A percentile compares a stretch with the other conserved stretches of the same genome.
These are phyloP conservation scores for Carex scoparia DNA, from an alignment of 176 grass and related monocot genomes.

Conservation along the genomic window DNA sequence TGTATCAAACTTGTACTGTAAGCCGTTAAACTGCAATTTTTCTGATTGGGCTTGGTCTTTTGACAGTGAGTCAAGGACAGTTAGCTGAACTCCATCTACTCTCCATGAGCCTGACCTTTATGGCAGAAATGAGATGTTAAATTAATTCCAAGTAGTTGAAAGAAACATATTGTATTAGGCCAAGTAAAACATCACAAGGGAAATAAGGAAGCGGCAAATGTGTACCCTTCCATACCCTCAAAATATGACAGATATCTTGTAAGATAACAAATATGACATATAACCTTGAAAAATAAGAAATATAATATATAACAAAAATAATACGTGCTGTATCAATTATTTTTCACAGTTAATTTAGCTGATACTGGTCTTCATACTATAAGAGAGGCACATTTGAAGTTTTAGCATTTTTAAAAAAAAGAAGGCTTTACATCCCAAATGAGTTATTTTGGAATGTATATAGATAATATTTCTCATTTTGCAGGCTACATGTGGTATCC, in stretches of 20 bases:
- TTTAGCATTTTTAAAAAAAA: not conserved
- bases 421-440: not conserved
- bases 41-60: constrained; percentile 26
- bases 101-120: constrained; percentile 91
- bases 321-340: not conserved
- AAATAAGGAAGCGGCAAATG: not conserved
- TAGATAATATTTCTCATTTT: not conserved
- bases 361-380: not conserved
- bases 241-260: not conserved
- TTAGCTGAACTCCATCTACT: constrained; percentile 61
- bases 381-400: not conserved
- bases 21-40: constrained; percentile 36
- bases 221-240: not conserved
- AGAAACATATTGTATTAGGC: not conserved
- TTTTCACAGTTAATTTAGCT: not conserved
- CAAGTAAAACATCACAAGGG: not conserved
- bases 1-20: constrained; percentile 63
- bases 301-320: not conserved
- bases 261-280: not conserved
- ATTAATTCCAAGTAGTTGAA: constrained; percentile 21
- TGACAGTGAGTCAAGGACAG: constrained; percentile 49
- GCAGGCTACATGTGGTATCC: not conserved
- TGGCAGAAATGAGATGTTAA: not conserved
- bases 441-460: not conserved
- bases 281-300: not conserved